phyloP scores from a whole-genome alignment of 495 filamentous ascomycete genomes.

The Podospora bellae-mahoneyi region DNA sequence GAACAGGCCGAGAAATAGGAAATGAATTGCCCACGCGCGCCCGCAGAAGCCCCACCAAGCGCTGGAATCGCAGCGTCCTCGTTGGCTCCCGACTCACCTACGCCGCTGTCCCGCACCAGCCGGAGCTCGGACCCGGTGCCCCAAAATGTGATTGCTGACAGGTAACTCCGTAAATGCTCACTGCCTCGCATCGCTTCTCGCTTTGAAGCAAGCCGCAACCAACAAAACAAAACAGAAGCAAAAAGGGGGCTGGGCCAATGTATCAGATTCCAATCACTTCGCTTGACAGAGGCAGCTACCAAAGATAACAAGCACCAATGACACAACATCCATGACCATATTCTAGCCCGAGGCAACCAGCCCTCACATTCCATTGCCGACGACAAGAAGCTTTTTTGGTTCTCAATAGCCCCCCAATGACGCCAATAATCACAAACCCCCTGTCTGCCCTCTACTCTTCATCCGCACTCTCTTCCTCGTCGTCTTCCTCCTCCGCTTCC shows the following conservation, averaged over 20 bases:
- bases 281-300: slow-evolving; percentile 2
- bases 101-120: slow-evolving; percentile 6
- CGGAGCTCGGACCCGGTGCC: slow-evolving; percentile 1
- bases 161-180: no score
- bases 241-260: background rate
- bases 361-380: background rate
- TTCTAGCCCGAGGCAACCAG: no score
- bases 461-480: slow-evolving; percentile 18
- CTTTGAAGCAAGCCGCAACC: background rate
- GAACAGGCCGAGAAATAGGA: background rate
- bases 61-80: background rate
- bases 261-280: background rate
- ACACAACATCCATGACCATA: background rate
- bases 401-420: background rate
- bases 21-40: background rate
- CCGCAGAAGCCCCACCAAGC: background rate
- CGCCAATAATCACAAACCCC: slow-evolving; percentile 8
- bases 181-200: no score
- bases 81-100: background rate
- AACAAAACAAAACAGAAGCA: background rate
- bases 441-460: slow-evolving; percentile 16
- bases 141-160: background rate
- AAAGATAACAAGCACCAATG: background rate
- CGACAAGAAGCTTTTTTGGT: background rate
- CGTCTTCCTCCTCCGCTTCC: slow-evolving; percentile 21